Evolutionary conservation across 176 grass and related monocot species (phyloP).

Genomic region (Rhynchospora breviuscula): DNA sequence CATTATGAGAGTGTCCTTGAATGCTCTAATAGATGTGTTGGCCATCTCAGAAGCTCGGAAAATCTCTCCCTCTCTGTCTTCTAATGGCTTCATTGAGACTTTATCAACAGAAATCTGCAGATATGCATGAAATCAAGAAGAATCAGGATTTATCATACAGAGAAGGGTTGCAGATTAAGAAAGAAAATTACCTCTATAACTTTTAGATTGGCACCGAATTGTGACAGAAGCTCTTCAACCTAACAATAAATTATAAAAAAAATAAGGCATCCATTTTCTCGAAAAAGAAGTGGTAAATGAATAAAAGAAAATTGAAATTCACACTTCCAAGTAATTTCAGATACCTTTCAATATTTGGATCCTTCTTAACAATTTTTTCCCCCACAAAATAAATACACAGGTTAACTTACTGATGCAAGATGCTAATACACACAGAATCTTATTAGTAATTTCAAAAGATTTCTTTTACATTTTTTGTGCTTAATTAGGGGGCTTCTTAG

Average conservation of each 20-base stretch:
- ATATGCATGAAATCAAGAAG: constrained; percentile 16
- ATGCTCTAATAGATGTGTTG: constrained; percentile 62
- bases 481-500: neutral
- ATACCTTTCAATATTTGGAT: neutral
- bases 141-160: constrained; percentile 18
- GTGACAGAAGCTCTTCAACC: constrained; percentile 65
- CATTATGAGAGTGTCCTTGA: constrained; percentile 81
- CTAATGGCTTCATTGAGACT: constrained; percentile 65
- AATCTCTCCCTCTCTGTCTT: constrained; percentile 82
- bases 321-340: neutral
- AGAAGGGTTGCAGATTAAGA: neutral
- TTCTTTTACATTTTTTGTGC: neutral
- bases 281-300: constrained; percentile 20
- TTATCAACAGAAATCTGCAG: constrained; percentile 77
- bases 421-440: neutral
- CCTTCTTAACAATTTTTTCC: neutral
- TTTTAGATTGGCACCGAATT: constrained; percentile 51
- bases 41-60: constrained; percentile 52
- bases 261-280: constrained; percentile 8
- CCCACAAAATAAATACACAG: neutral
- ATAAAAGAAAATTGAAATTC: neutral
- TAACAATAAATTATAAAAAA: constrained; percentile 25
- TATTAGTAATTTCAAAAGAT: neutral
- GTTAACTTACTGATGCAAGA: neutral
- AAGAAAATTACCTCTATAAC: constrained; percentile 64